These are phyloP conservation scores for Xylaria intraflava DNA, from an alignment of 495 filamentous ascomycete genomes.

Conservation along the genomic window DNA sequence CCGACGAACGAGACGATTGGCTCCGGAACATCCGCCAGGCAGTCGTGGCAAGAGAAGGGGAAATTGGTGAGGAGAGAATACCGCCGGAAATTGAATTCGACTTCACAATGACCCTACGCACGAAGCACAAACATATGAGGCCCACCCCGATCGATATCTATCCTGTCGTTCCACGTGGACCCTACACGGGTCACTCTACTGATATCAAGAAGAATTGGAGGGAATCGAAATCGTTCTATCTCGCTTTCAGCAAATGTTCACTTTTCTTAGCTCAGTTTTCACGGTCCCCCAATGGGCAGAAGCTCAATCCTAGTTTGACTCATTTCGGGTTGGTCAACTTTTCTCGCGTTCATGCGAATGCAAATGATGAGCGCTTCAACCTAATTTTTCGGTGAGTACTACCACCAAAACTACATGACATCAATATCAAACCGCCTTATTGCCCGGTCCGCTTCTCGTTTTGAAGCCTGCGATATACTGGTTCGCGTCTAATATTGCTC, in stretches of 20 bases:
- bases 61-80: slow-evolving; percentile 45
- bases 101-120: slow-evolving; percentile 59
- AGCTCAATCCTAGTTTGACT: slow-evolving; percentile 12
- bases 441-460: background rate
- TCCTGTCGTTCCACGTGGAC: slow-evolving; percentile 71
- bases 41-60: slow-evolving; percentile 46
- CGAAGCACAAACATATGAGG: slow-evolving; percentile 51
- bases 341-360: slow-evolving; percentile 53
- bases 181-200: slow-evolving; percentile 37
- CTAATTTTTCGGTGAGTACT: slow-evolving; percentile 66
- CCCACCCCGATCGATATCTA: slow-evolving; percentile 70
- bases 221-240: slow-evolving; percentile 78
- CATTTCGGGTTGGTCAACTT: slow-evolving; percentile 65
- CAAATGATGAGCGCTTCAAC: slow-evolving; percentile 77
- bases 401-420: background rate
- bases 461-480: background rate
- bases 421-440: background rate
- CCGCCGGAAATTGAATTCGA: slow-evolving; percentile 56
- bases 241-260: slow-evolving; percentile 77
- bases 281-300: slow-evolving; percentile 34
- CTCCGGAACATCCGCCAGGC: slow-evolving; percentile 59
- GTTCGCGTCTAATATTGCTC: slow-evolving; percentile 13
- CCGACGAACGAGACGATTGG: slow-evolving; percentile 70
- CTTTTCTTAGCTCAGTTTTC: slow-evolving; percentile 73
- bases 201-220: slow-evolving; percentile 51